Evolutionary conservation across 2,329 filamentous ascomycete genomes (phyloP).

Genomic region (Fusarium anthophilum): DNA sequence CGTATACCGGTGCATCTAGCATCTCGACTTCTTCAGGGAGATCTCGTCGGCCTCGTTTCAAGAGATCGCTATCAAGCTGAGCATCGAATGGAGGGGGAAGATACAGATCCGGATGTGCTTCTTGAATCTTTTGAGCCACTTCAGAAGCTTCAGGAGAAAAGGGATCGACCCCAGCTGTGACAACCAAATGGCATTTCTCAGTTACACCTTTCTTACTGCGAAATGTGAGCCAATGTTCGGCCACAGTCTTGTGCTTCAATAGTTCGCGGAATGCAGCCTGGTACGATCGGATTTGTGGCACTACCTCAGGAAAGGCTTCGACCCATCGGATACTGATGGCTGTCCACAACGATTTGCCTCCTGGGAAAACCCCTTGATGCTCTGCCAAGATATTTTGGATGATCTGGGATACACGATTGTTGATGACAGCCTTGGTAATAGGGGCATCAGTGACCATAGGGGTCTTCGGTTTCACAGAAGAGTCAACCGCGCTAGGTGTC

Average conservation of each 20-base stretch:
- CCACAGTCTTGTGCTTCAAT: constrained; percentile 46
- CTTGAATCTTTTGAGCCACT: constrained; percentile 59
- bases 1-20: constrained; percentile 62
- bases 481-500: neutral
- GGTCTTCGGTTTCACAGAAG: constrained; percentile 1
- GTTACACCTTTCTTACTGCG: constrained; percentile 53
- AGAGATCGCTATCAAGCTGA: constrained; percentile 17
- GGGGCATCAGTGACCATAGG: constrained; percentile 22
- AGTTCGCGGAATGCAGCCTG: constrained; percentile 52
- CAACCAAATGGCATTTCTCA: constrained; percentile 56
- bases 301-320: constrained; percentile 51
- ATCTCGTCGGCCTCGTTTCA: constrained; percentile 48
- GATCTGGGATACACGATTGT: constrained; percentile 37
- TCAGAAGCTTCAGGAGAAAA: constrained; percentile 53
- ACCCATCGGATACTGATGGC: constrained; percentile 58
- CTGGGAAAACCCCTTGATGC: constrained; percentile 59
- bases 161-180: constrained; percentile 54
- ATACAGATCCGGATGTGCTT: constrained; percentile 52
- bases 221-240: constrained; percentile 57
- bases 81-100: constrained; percentile 40
- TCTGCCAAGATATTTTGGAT: constrained; percentile 45
- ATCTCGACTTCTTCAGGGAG: constrained; percentile 57
- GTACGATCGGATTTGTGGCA: constrained; percentile 53
- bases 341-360: constrained; percentile 60
- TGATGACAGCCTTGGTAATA: constrained; percentile 21